Base-by-base conservation (phyloP, 2,329 filamentous ascomycete genomes). In the Septoria linicola region DNA sequence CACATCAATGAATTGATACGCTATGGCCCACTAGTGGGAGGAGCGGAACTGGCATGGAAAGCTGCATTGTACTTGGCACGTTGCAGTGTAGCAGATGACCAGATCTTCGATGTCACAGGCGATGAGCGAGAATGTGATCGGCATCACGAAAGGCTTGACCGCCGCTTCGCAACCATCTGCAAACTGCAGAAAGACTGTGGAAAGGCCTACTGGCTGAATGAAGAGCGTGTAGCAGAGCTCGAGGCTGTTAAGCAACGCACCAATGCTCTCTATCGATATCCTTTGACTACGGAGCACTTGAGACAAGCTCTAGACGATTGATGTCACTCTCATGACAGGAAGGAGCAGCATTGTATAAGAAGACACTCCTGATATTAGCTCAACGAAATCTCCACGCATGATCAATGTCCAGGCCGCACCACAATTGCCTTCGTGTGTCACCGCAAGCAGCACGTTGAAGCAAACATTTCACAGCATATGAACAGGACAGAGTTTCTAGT, bases 11-110 rank as follows among this genome's bases (percentile, higher is more conserved):
- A 45, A 19, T 13, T 45, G 23, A 11, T 45, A 23, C 42, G 42
- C 10, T 45, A 45, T 20, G 42, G 42, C 8, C 42, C 42, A 14
- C 13, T 45, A 17, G 42, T 45, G 8, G 42, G 42, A 23, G 31
- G 42, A 16, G 42, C 42, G 23, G 42, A 45, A 16, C 31, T 45
- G 42, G 42, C 42, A 21, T 45, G 42, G 42, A 45, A 45, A 35
- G 42, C 31, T 14, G 31, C 42, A 23, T 20, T 45, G 17, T 30
- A 36, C 21, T 21, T 45, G 17, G 42, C 42, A 11, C 35, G 16
- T 16, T 35, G 30, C 42, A 45, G 32, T 25, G 42, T 20, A 16
- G 30, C 42, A 27, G 21, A 35, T 7, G 30, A 45, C 17, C 20
- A 20, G 11, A n/a, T n/a, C 1, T 14, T 45, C 17, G 31, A 45